Base-by-base conservation (phyloP, 1,284 basidiomycete genomes). In the Sanghuangporus sanghuang region DNA sequence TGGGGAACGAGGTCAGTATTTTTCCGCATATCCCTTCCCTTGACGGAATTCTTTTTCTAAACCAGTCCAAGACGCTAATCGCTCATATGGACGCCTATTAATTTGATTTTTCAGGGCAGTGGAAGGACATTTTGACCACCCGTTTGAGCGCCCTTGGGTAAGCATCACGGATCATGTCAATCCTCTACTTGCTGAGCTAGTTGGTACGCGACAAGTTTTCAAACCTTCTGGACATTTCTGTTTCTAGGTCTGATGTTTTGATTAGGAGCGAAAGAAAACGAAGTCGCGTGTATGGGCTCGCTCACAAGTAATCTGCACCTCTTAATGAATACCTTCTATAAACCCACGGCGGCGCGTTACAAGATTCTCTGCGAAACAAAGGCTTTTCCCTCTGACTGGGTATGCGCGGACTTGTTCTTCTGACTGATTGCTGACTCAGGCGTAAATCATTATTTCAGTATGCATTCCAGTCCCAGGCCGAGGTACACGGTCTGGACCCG, bases 311-410 rank as follows among this genome's bases (percentile, higher is more conserved):
- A 99, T 79, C 81, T 99, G 64, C 95, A 99, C 78, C 86, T 95
- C 62, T 88, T 98, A 81, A 90, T 99, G 81, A 86, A 89, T 71
- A 89, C 90, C 23, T 99, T 99, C 77, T 98, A 98, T 78, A 88
- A 90, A 62, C 96, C 96, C 2, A 93, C 92, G 7, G 71, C 83
- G 64, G 78, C 81, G 64, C 86, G 94, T 59, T 95, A 86, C 82
- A 98, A 97, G 83, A 96, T 99, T 73, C 81, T 99, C 64, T 97
- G 94, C 75, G 97, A 99, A 79, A 86, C 88, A 49, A 90, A 85
- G 66, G 95, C 96, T 1, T 99, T 99, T 76, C 96, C 97, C 64
- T 96, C 93, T 69, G 96, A 99, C 81, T 91, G 94, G 78, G 91
- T 90, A 67, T 73, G 85, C 77, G 40, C 35, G n/a, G 66, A 63